Conservation (phyloP, 2,329 filamentous ascomycete species). For the Purpureocillium takamizusanense region DNA sequence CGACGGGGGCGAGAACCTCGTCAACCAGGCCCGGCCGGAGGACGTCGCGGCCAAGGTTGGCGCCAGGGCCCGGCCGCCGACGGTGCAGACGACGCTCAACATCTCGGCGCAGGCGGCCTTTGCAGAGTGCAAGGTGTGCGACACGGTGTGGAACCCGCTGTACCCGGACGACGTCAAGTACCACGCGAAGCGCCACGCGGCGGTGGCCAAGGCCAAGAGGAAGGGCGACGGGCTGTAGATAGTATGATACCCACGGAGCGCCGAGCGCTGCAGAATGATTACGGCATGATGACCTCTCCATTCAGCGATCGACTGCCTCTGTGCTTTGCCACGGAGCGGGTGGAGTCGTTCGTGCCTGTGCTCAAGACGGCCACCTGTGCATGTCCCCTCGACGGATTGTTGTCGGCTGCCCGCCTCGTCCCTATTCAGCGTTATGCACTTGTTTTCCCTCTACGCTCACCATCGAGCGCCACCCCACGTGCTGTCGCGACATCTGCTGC, state of each 20-base stretch:
- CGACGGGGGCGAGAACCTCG: neutral
- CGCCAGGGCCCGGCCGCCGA: slow-evolving; percentile 5
- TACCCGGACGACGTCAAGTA: slow-evolving; percentile 34
- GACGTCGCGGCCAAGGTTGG: neutral
- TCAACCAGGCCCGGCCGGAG: neutral
- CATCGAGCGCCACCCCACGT: too few species aligned
- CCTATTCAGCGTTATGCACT: too few species aligned
- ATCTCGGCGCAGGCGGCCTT: slow-evolving; percentile 31
- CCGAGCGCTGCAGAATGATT: neutral
- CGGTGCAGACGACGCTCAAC: slow-evolving; percentile 34
- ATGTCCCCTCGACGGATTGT: too few species aligned
- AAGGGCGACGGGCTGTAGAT: slow-evolving; percentile 11
- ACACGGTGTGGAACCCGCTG: slow-evolving; percentile 34
- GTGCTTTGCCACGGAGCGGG: too few species aligned
- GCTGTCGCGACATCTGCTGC: too few species aligned
- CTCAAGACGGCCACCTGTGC: too few species aligned
- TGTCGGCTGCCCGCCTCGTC: too few species aligned
- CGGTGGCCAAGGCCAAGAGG: slow-evolving; percentile 18
- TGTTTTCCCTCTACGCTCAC: too few species aligned
- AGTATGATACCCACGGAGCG: slow-evolving; percentile 1
- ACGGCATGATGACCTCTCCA: too few species aligned
- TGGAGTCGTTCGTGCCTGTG: too few species aligned
- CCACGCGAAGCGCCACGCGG: slow-evolving; percentile 29
- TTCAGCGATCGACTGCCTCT: too few species aligned
- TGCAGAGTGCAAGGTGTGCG: slow-evolving; percentile 32